Evolutionary conservation across 148 eudicot genomes (phyloP).

Genomic region (Fallopia convolvulus): DNA sequence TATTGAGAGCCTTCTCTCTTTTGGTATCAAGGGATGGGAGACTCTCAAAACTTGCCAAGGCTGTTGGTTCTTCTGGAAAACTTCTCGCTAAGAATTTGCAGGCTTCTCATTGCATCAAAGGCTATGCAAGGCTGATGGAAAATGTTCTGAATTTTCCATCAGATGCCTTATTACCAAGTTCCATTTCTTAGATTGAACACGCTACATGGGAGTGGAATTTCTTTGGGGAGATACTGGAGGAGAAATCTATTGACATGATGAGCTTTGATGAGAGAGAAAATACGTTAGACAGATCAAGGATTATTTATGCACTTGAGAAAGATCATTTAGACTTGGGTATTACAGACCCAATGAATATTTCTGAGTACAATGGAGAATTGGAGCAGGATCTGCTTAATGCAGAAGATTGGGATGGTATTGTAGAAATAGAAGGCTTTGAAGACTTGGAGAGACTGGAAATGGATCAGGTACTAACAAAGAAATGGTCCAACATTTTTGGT

Average conservation of each 20-base stretch:
- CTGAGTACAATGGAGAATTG: conserved; percentile 22
- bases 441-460: conserved; percentile 66
- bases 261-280: conserved; percentile 22
- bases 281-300: conserved; percentile 28
- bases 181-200: conserved; percentile 50
- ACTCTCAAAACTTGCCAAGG: conserved; percentile 52
- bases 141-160: conserved; percentile 73
- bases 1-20: conserved; percentile 58
- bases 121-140: conserved; percentile 75
- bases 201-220: conserved; percentile 75
- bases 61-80: conserved; percentile 75
- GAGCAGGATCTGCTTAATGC: conserved; percentile 39
- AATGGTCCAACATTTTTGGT: no score
- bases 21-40: conserved; percentile 49
- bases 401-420: conserved; percentile 64
- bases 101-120: conserved; percentile 67
- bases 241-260: conserved; percentile 16
- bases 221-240: conserved; percentile 39
- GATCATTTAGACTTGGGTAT: conserved; percentile 28
- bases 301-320: conserved; percentile 58
- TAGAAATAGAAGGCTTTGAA: conserved; percentile 58
- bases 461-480: conserved; percentile 46
- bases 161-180: conserved; percentile 54
- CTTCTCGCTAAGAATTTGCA: conserved; percentile 65
- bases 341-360: conserved; percentile 22